Conservation (phyloP, 306 rosid species). For the Dryas alaskensis region DNA sequence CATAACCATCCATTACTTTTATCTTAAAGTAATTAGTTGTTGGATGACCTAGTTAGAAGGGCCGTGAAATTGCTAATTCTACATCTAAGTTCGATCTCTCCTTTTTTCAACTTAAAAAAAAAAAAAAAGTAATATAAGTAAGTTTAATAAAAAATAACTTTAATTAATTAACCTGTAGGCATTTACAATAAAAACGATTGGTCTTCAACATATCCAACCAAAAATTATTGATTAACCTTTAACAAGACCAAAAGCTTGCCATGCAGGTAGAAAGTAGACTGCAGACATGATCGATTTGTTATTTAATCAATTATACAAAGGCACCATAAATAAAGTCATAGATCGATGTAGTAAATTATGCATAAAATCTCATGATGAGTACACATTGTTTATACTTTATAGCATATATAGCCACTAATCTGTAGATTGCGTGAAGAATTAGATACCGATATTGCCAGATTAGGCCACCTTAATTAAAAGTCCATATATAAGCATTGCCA, state of each 20-base stretch:
- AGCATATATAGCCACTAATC: not conserved
- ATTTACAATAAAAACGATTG: not conserved
- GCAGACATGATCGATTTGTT: not conserved
- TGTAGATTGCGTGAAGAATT: not conserved
- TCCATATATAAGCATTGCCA: no score
- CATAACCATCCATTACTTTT: no score
- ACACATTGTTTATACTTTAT: not conserved
- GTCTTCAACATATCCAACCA: not conserved
- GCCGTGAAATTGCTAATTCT: no score
- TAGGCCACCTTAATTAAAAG: not conserved
- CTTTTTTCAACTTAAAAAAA: no score
- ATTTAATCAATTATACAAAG: not conserved
- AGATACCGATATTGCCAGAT: not conserved
- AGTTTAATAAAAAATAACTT: no score
- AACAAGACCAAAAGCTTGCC: not conserved
- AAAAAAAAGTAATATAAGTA: no score
- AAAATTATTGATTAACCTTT: no score
- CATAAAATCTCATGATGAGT: not conserved
- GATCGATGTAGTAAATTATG: not conserved
- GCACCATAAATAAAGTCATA: not conserved
- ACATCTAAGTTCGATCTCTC: no score
- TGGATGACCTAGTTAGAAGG: no score
- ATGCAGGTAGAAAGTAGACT: not conserved
- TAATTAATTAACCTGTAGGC: not conserved
- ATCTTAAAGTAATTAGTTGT: no score